These are phyloP conservation scores for Cyclostephanos tholiformis DNA, from an alignment of 108 stramenopile genomes.

Conservation along the genomic window DNA sequence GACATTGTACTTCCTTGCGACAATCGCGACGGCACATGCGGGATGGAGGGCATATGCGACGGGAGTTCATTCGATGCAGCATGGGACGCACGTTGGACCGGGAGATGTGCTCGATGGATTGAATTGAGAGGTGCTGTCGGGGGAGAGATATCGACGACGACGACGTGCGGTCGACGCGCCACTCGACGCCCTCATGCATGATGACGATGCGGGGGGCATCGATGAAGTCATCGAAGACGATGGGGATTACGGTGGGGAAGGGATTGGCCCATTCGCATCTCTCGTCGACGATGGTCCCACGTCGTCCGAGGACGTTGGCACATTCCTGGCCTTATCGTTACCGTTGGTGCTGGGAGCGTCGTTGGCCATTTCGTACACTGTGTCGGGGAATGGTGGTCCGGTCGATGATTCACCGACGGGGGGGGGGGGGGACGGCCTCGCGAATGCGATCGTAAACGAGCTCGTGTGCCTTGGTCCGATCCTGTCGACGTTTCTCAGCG, in stretches of 20 bases:
- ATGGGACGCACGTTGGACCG: conserved; percentile 14
- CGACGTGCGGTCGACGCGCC: not conserved
- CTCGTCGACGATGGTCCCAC: conserved; percentile 27
- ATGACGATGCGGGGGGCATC: not conserved
- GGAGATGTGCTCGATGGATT: conserved; percentile 37
- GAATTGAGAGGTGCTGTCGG: conserved; percentile 34
- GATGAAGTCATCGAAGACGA: not conserved
- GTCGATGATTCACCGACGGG: too few relatives aligned
- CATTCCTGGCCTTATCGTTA: conserved; percentile 18
- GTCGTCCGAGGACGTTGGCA: conserved; percentile 21
- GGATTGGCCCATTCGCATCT: conserved; percentile 5
- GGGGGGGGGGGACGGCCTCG: too few relatives aligned
- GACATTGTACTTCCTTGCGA: conserved; percentile 32
- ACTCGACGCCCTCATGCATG: not conserved
- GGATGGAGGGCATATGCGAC: conserved; percentile 22
- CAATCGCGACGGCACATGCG: conserved; percentile 24
- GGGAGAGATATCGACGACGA: not conserved
- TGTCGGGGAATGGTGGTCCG: too few relatives aligned
- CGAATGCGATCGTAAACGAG: not conserved
- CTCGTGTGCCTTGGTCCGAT: not conserved
- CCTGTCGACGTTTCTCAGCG: conserved; percentile 20
- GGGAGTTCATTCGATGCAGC: not conserved
- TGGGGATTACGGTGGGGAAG: not conserved
- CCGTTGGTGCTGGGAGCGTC: conserved; percentile 29
- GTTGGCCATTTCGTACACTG: conserved; percentile 23